Conservation (phyloP, 768 basidiomycete species). For the Leccinum fibrillosum region DNA sequence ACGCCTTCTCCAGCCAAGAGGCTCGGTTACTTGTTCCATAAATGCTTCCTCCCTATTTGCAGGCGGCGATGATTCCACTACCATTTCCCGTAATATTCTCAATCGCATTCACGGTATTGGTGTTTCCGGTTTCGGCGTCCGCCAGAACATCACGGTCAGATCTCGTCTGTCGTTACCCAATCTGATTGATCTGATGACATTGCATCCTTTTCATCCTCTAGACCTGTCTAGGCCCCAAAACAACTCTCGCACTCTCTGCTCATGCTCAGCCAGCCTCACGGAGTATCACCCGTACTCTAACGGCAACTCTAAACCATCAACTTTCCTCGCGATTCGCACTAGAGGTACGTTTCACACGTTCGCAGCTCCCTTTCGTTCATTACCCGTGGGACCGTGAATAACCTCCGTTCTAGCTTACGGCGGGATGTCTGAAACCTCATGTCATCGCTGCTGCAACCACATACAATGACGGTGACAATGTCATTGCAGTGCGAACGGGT, state of each 20-base stretch:
- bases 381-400: conserved; percentile 10
- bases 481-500: conserved; percentile 37
- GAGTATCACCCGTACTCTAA: conserved; percentile 40
- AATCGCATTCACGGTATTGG: conserved; percentile 37
- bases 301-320: conserved; percentile 75
- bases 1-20: conserved; percentile 42
- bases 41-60: conserved; percentile 50
- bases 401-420: conserved; percentile 34
- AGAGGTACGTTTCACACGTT: conserved; percentile 36
- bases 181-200: conserved; percentile 21
- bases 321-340: conserved; percentile 60
- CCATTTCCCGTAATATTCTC: conserved; percentile 26
- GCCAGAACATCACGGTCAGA: conserved; percentile 45
- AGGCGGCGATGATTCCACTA: conserved; percentile 28
- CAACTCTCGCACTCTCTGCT: conserved; percentile 39
- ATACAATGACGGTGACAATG: conserved; percentile 50
- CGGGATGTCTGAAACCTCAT: conserved; percentile 41
- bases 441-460: conserved; percentile 40
- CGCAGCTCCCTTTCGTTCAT: conserved; percentile 8
- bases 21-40: conserved; percentile 42
- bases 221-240: conserved; percentile 48
- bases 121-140: conserved; percentile 35
- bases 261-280: conserved; percentile 30
- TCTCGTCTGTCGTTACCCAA: conserved; percentile 8
- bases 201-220: conserved; percentile 27